These are phyloP conservation scores for Physcomitrellopsis africana DNA, from an alignment of 225 moss, liverwort and hornwort species.

Conservation along the genomic window DNA sequence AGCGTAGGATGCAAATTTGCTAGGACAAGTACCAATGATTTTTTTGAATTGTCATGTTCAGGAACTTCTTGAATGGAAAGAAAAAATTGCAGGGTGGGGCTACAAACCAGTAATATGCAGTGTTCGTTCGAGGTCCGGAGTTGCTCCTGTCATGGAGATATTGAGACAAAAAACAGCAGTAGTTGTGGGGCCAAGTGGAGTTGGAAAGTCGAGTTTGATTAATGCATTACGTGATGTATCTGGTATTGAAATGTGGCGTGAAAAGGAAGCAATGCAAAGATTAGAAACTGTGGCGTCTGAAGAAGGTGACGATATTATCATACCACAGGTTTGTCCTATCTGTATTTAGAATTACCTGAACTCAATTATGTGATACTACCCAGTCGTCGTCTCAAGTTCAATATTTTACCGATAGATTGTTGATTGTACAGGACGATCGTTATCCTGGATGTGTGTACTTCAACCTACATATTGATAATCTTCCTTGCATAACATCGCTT, in stretches of 20 bases:
- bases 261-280: slow-evolving; percentile 60
- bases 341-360: not conserved
- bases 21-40: not conserved
- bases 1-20: not conserved
- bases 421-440: not conserved
- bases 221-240: slow-evolving; percentile 80
- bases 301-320: slow-evolving; percentile 40
- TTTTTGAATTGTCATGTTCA: slow-evolving; percentile 32
- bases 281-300: slow-evolving; percentile 44
- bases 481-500: not conserved
- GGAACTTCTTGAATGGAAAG: slow-evolving; percentile 75
- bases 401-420: not conserved
- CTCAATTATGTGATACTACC: not conserved
- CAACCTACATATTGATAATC: not conserved
- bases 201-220: slow-evolving; percentile 96
- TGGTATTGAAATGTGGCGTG: slow-evolving; percentile 72
- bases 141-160: slow-evolving; percentile 64
- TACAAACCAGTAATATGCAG: slow-evolving; percentile 81
- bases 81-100: slow-evolving; percentile 82
- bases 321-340: slow-evolving; percentile 46
- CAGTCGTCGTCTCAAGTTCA: not conserved
- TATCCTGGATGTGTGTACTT: not conserved
- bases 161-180: slow-evolving; percentile 74
- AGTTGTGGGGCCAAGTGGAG: slow-evolving; percentile 97
- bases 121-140: slow-evolving; percentile 67